A percentile compares a stretch with the other conserved stretches of the same genome.
Evolutionary conservation across 495 filamentous ascomycete genomes (phyloP).

Genomic region (Friedmanniomyces simplex): DNA sequence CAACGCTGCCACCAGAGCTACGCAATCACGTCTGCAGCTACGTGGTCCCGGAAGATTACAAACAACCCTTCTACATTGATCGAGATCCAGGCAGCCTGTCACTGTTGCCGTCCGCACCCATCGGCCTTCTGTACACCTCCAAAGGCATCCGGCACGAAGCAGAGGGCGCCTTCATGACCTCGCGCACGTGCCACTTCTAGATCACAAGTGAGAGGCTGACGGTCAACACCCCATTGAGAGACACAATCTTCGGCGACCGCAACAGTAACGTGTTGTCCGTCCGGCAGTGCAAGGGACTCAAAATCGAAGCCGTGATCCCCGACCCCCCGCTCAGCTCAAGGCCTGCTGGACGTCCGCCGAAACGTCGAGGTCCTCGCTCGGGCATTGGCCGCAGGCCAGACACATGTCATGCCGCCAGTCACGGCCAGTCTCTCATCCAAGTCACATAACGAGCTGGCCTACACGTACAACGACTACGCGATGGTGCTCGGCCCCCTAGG

Average conservation of each 20-base stretch:
- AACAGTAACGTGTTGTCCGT: too few species aligned
- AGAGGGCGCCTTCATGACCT: background rate
- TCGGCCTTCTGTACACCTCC: background rate
- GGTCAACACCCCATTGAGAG: background rate
- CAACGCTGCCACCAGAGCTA: background rate
- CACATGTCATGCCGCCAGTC: background rate
- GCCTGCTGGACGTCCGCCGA: background rate
- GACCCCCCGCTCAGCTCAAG: background rate
- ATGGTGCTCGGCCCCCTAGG: background rate
- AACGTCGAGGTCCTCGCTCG: background rate
- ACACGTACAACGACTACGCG: background rate
- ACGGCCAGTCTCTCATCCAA: background rate
- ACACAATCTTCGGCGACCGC: background rate
- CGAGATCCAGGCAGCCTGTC: background rate
- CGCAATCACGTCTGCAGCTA: background rate
- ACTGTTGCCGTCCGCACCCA: background rate
- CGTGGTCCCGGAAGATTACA: background rate
- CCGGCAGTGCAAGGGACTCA: background rate
- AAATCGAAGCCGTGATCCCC: background rate
- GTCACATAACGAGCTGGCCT: background rate
- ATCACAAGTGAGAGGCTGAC: background rate
- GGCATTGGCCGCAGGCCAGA: background rate
- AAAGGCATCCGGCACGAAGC: background rate
- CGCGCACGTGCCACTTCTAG: background rate
- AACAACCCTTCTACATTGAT: background rate